Evolutionary conservation across 2,329 filamentous ascomycete species (phyloP), one percentile per base, ranked within the genome.

Genomic region (Fusarium nematophilum): DNA sequence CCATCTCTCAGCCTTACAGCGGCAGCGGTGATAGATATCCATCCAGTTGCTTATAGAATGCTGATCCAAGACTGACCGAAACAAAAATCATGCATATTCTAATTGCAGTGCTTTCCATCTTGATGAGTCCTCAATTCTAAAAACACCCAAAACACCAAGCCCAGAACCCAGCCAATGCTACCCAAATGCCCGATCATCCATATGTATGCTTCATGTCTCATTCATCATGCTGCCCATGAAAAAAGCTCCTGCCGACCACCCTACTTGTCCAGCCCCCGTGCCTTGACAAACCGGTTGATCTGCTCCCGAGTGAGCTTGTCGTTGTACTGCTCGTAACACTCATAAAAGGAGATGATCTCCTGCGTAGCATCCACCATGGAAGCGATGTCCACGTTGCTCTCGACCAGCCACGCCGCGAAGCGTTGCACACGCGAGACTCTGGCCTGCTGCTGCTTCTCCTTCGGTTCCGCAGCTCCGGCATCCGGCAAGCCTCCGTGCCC

Each of bases 281-380:
- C 84, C 70, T 86, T 87, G 69, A 87, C 78, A 58, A 86, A 86
- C 9, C 84, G 76, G 53, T 82, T 83, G 49, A 87, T 81, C 66
- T 86, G 82, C 69, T 87, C 85, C 43, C 81, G 73, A 3, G 83
- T 84, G 31, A 81, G 75, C 67, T 86, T 86, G 48, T 87, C 85
- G 59, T 86, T 85, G 64, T 86, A 86, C 64, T 84, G 80, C 69
- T 87, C 85, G 44, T 85, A 79, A 57, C 79, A 85, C 70, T 96
- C 91, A 72, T 97, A 97, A 61, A 97, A 85, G 4, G 91, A 93
- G 47, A 97, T 91, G 59, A 97, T 84, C 77, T 97, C 93, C 76
- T 97, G 93, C 0, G 91, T 94, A 70, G 90, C 92, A 75, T 97
- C 92, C 44, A 96, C 90, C 74, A 96, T 89, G 26, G 88, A 90